Evolutionary conservation across 208 protist genomes (phyloP).

Genomic region (Porcisia hertigi): DNA sequence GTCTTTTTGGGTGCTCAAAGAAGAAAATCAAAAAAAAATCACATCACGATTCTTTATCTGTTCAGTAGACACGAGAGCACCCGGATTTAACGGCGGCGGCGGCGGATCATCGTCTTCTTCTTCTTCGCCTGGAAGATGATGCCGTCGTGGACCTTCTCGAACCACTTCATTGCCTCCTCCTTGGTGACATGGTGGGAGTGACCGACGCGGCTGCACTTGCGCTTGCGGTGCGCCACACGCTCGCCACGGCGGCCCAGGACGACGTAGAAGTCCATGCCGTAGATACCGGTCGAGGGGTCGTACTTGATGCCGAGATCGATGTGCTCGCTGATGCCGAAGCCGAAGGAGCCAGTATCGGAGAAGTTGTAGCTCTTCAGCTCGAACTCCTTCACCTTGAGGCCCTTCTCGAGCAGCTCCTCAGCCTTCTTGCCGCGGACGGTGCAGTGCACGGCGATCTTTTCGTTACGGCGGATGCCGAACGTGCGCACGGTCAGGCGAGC

Average conservation of each 20-base stretch:
- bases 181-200: slow-evolving; percentile 95
- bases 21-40: slow-evolving; percentile 12
- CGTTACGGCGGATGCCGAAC: slow-evolving; percentile 99
- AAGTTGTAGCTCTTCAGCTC: slow-evolving; percentile 98
- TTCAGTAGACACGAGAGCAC: slow-evolving; percentile 15
- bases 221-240: slow-evolving; percentile 95
- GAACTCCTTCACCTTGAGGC: slow-evolving; percentile 99
- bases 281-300: slow-evolving; percentile 99
- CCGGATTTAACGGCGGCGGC: slow-evolving; percentile 97
- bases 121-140: slow-evolving; percentile 94
- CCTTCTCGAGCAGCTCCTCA: slow-evolving; percentile 98
- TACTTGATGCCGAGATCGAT: slow-evolving; percentile 99
- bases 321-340: slow-evolving; percentile 99
- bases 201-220: slow-evolving; percentile 87
- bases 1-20: slow-evolving; percentile 14
- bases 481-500: slow-evolving; percentile 98
- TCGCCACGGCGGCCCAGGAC: slow-evolving; percentile 97
- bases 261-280: slow-evolving; percentile 98
- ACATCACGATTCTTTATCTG: slow-evolving; percentile 5
- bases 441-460: slow-evolving; percentile 99
- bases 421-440: slow-evolving; percentile 99
- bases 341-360: slow-evolving; percentile 98
- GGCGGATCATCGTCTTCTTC: slow-evolving; percentile 98
- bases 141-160: slow-evolving; percentile 98
- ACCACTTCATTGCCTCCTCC: slow-evolving; percentile 99